A percentile compares a stretch with the other conserved stretches of the same genome.
Conservation (phyloP, 2,329 filamentous ascomycete genomes). For the Cytospora schulzeri region DNA sequence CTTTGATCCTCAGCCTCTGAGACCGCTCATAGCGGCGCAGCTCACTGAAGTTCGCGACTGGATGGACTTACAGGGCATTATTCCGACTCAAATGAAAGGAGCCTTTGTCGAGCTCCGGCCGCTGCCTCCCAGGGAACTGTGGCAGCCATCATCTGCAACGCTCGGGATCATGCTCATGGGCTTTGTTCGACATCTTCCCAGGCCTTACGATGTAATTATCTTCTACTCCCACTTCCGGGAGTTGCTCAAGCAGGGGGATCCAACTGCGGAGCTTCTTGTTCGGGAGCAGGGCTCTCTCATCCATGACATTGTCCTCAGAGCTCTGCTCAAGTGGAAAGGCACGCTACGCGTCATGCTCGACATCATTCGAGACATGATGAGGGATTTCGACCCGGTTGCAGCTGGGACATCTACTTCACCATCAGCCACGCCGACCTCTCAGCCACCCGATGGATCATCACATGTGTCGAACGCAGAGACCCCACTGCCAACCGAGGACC, state of each 20-base stretch:
- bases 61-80: constrained; percentile 10
- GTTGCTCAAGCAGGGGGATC: constrained; percentile 42
- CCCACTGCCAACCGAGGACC: no score
- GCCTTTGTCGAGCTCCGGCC: constrained; percentile 29
- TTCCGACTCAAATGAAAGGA: constrained; percentile 24
- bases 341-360: constrained; percentile 48
- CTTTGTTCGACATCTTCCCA: constrained; percentile 46
- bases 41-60: constrained; percentile 26
- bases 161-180: constrained; percentile 51
- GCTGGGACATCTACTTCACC: not conserved
- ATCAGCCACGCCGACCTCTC: not conserved
- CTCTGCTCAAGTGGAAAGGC: constrained; percentile 46
- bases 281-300: constrained; percentile 46
- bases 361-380: constrained; percentile 55
- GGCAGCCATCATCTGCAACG: constrained; percentile 44
- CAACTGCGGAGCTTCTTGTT: constrained; percentile 41
- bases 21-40: constrained; percentile 37
- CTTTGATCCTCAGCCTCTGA: constrained; percentile 50
- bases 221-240: constrained; percentile 52
- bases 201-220: constrained; percentile 44
- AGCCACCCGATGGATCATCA: not conserved
- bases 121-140: constrained; percentile 20
- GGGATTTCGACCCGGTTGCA: constrained; percentile 35
- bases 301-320: constrained; percentile 53
- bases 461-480: not conserved